A percentile compares a stretch with the other conserved stretches of the same genome.
Conservation (phyloP, 2,329 filamentous ascomycete genomes). For the Delphinella strobiligena region DNA sequence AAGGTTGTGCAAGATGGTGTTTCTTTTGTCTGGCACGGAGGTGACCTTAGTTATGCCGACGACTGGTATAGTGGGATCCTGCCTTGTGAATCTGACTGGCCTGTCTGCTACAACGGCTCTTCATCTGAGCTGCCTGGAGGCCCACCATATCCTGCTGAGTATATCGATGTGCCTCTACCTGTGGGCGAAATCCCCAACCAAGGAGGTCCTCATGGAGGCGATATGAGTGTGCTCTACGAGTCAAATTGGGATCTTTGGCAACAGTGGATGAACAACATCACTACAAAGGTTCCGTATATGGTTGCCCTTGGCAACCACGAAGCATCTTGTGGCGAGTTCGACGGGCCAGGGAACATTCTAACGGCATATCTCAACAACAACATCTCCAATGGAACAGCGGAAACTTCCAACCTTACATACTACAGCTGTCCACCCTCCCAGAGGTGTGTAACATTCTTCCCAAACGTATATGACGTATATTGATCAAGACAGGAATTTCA, state of each 20-base stretch:
- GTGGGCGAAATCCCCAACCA: conserved; percentile 34
- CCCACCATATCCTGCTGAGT: conserved; percentile 26
- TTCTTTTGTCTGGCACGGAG: conserved; percentile 42
- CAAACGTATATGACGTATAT: conserved; percentile 1
- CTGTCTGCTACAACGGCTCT: conserved; percentile 41
- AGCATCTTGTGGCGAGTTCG: conserved; percentile 36
- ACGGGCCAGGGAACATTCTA: conserved; percentile 32
- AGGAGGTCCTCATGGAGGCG: conserved; percentile 35
- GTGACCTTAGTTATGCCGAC: conserved; percentile 40
- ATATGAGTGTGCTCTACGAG: conserved; percentile 39
- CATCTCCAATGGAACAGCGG: conserved; percentile 26
- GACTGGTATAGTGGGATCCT: conserved; percentile 41
- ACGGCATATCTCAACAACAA: conserved; percentile 37
- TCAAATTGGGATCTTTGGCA: conserved; percentile 42
- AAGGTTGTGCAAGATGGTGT: conserved; percentile 31
- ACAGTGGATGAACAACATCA: conserved; percentile 34
- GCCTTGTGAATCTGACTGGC: conserved; percentile 35
- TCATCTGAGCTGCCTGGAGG: conserved; percentile 28
- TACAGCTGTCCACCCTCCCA: conserved; percentile 42
- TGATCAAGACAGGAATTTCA: conserved; percentile 42
- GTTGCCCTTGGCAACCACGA: conserved; percentile 41
- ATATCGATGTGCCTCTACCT: conserved; percentile 31
- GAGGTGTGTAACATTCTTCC: conserved; percentile 18
- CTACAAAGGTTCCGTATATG: conserved; percentile 37
- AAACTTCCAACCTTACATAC: conserved; percentile 31